Percentiles rank a stretch among this genome's conserved stretches.
Evolutionary conservation across 2,329 filamentous ascomycete genomes (phyloP).

Genomic region (Fusarium caatingaense): DNA sequence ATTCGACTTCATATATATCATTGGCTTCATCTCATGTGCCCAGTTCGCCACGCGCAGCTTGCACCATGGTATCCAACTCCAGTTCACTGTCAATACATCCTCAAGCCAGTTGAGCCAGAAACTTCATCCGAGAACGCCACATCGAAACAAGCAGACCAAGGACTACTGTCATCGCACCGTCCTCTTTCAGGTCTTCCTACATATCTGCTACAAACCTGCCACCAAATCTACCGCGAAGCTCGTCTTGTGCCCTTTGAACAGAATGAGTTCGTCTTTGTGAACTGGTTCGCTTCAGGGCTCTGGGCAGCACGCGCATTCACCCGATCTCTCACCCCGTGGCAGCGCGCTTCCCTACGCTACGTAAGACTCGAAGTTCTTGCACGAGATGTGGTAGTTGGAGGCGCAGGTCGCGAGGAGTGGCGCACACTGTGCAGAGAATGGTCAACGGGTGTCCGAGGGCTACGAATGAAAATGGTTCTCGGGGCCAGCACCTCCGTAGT

Average conservation of each 20-base stretch:
- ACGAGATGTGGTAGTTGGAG: conserved; percentile 50
- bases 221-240: conserved; percentile 58
- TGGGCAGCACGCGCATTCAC: conserved; percentile 55
- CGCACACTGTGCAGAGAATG: conserved; percentile 51
- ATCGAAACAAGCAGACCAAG: neutral
- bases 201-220: conserved; percentile 52
- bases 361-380: conserved; percentile 56
- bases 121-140: neutral
- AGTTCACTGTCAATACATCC: conserved; percentile 48
- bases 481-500: conserved; percentile 38
- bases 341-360: conserved; percentile 55
- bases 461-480: conserved; percentile 55
- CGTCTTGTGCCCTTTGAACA: conserved; percentile 54
- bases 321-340: conserved; percentile 54
- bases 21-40: conserved; percentile 55
- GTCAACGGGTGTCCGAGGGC: conserved; percentile 51
- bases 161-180: conserved; percentile 49
- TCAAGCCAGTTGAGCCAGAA: conserved; percentile 34
- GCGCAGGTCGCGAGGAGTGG: conserved; percentile 50
- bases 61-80: conserved; percentile 55
- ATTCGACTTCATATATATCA: conserved; percentile 60
- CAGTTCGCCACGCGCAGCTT: conserved; percentile 54
- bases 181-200: conserved; percentile 56
- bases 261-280: conserved; percentile 61
- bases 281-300: conserved; percentile 59